Base-by-base conservation (phyloP, 441 rosid species). In the Arabidopsis lyrata region DNA sequence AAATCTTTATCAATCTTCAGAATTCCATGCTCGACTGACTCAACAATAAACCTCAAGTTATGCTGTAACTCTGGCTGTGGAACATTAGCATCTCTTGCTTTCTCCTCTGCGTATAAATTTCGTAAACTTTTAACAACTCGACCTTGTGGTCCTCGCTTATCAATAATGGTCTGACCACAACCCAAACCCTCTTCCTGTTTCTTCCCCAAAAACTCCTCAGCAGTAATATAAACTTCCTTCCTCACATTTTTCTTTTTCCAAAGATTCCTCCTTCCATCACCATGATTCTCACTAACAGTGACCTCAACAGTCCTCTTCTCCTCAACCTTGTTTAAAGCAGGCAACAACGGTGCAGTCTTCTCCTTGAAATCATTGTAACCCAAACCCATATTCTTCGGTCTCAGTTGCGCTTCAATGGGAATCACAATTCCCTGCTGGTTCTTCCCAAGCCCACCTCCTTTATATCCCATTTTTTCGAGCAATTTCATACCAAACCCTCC, bases 41-140 rank as follows among this genome's bases (percentile, higher is more conserved):
- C 90, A 73, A 88, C 81, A 64, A 87, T 87, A 79, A 89, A 52
- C 70, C 81, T 83, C 70, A 89, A 8, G 77, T 89, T 90, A 64
- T 91, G 87, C 78, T 87, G 92, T 72, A 90, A 86, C 81, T 91
- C 96, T 0, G 95, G 93, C 95, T 86, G 85, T 0, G 91, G 90
- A 74, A 91, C 81, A 80, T 89, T 88, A 45, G 71, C 81, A 62
- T 81, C 91, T 80, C 83, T 84, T 1, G 90, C 91, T 56, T 50
- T 50, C n/a, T 1, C 32, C 31, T 22, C 55, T 5, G 14, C 6
- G n/a, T 50, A n/a, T 6, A 45, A n/a, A 45, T 45, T 45, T 45
- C 8, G 6, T 6, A 50, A 22, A 22, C 5, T 12, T 22, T 22
- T 50, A 8, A 50, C 29, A 22, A 50, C 34, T 27, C 16, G 57